Percentiles rank a stretch among this genome's conserved stretches.
phyloP scores from a whole-genome alignment of 352 stramenopile species.

The Pythium dissimile region DNA sequence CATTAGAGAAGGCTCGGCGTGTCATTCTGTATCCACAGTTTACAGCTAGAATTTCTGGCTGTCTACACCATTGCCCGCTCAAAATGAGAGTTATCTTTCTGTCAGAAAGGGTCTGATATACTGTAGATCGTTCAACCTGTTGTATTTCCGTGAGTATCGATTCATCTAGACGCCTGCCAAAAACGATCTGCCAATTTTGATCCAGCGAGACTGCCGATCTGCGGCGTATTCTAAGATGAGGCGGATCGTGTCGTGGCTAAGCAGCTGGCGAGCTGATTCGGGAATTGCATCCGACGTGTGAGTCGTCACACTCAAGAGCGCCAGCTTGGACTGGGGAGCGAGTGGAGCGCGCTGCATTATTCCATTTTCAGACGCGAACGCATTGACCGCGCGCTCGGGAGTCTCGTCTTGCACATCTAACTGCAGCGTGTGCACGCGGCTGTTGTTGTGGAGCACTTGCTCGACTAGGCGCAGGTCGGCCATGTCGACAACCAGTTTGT shows the following conservation, averaged over 20 bases:
- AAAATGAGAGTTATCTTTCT: too few species aligned
- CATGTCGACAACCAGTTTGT: neutral
- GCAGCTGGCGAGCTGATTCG: neutral
- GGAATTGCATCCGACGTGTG: neutral
- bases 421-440: constrained; percentile 6
- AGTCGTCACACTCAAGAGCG: constrained; percentile 1
- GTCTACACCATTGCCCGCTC: too few species aligned
- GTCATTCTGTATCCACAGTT: too few species aligned
- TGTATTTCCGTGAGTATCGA: too few species aligned
- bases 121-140: too few species aligned
- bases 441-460: neutral
- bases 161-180: neutral
- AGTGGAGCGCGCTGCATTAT: too few species aligned
- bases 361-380: neutral
- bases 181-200: constrained; percentile 4
- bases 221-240: constrained; percentile 13
- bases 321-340: constrained; percentile 1
- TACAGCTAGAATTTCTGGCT: too few species aligned
- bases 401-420: constrained; percentile 8
- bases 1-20: too few species aligned
- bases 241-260: constrained; percentile 5
- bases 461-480: neutral
- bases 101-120: too few species aligned
- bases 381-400: neutral
- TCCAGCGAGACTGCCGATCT: constrained; percentile 6